Percentiles rank a stretch among this genome's conserved stretches.
These are phyloP conservation scores for Trichosanthes truncata DNA, from an alignment of 306 rosid genomes.

Conservation along the genomic window DNA sequence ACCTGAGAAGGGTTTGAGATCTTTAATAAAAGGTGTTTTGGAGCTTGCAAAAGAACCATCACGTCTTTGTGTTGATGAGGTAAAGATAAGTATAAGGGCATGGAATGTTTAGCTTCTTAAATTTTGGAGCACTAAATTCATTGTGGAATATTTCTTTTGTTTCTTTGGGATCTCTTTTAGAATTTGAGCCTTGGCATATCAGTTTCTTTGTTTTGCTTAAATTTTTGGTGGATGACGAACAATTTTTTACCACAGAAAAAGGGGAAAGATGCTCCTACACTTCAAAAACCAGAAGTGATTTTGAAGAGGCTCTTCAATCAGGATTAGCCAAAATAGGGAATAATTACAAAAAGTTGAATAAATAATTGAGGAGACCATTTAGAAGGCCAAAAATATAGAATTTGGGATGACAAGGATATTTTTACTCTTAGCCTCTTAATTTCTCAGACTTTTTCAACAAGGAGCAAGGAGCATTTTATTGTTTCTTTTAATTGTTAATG, in stretches of 20 bases:
- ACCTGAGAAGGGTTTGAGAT: slow-evolving; percentile 96
- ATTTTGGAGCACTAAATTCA: not conserved
- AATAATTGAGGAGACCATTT: not conserved
- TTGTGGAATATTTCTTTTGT: not conserved
- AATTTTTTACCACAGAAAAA: not conserved
- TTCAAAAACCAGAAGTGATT: not conserved
- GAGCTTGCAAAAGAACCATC: slow-evolving; percentile 99
- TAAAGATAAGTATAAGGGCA: slow-evolving; percentile 16
- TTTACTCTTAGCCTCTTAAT: not conserved
- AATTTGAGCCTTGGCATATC: not conserved
- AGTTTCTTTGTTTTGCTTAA: not conserved
- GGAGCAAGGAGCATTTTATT: not conserved
- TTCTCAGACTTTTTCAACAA: not conserved
- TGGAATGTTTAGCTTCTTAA: not conserved
- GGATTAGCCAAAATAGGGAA: not conserved
- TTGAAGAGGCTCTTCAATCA: not conserved
- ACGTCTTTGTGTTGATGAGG: slow-evolving; percentile 98
- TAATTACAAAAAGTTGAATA: not conserved
- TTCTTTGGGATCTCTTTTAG: not conserved
- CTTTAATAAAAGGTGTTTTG: slow-evolving; percentile 86
- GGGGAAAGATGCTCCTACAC: not conserved
- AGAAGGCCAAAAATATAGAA: not conserved
- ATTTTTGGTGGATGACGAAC: not conserved
- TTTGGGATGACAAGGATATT: not conserved
- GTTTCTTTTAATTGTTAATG: not conserved